Conservation (phyloP, 768 basidiomycete genomes). For the Kwoniella newhampshirensis region DNA sequence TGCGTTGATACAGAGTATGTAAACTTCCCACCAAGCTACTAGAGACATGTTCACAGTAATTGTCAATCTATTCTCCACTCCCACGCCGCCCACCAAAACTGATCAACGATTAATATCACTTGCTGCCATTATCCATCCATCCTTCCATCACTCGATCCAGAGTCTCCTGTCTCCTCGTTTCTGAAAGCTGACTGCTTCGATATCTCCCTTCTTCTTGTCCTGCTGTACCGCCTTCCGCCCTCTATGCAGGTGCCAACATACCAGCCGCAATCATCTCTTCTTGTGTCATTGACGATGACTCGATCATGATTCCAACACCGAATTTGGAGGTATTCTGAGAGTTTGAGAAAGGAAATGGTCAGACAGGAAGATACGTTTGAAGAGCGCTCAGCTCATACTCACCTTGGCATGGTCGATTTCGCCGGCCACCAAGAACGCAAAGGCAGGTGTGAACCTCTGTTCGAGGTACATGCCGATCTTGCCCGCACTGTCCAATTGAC, state of each 20-base stretch:
- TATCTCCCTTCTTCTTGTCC: not conserved
- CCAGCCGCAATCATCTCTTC: constrained; percentile 51
- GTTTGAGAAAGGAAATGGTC: not conserved
- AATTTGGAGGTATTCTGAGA: constrained; percentile 84
- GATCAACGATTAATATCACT: not conserved
- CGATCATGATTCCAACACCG: constrained; percentile 97
- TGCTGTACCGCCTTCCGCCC: not conserved
- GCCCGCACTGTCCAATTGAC: constrained; percentile 89
- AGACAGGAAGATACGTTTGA: constrained; percentile 12
- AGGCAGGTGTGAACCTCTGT: constrained; percentile 91
- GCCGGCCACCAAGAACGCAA: constrained; percentile 89
- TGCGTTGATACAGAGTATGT: constrained; percentile 26
- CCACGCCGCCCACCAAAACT: not conserved
- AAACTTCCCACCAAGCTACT: not conserved
- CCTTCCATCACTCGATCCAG: not conserved
- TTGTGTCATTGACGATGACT: constrained; percentile 57
- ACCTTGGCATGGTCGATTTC: constrained; percentile 99
- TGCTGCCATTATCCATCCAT: not conserved
- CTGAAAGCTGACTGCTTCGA: no score
- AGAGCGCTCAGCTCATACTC: constrained; percentile 25
- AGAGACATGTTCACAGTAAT: no score
- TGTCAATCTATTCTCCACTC: not conserved
- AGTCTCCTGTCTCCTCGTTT: not conserved
- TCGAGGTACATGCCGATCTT: constrained; percentile 94
- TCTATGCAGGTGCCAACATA: constrained; percentile 43